phyloP scores from a whole-genome alignment of 768 basidiomycete species.

The Serendipita vermifera region DNA sequence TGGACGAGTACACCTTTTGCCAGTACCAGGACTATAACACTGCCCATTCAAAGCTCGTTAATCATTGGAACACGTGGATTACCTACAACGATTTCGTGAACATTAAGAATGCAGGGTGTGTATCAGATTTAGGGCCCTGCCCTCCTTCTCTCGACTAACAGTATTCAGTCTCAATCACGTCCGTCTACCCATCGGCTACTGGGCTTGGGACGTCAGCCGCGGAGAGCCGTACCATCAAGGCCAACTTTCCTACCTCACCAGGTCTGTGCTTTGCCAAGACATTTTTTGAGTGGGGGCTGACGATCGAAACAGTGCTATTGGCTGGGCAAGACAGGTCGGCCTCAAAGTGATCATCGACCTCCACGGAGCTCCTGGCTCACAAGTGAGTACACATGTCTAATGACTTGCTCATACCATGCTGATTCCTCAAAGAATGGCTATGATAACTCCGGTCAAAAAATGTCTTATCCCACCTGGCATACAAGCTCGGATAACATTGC shows the following conservation, averaged over 20 bases:
- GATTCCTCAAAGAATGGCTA: conserved; percentile 33
- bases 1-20: conserved; percentile 13
- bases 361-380: conserved; percentile 65
- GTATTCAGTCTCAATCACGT: conserved; percentile 59
- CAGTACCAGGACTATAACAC: background rate
- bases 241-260: conserved; percentile 17
- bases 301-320: conserved; percentile 28
- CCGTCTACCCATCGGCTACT: conserved; percentile 72
- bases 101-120: conserved; percentile 65
- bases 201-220: conserved; percentile 68
- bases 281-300: conserved; percentile 33
- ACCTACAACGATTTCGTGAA: conserved; percentile 64
- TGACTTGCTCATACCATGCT: conserved; percentile 7
- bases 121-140: background rate
- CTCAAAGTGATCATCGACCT: conserved; percentile 77
- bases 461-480: conserved; percentile 56
- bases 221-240: conserved; percentile 55
- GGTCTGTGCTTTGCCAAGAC: conserved; percentile 24
- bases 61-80: conserved; percentile 73
- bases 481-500: conserved; percentile 48
- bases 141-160: background rate
- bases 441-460: conserved; percentile 59
- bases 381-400: conserved; percentile 43
- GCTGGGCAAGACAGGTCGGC: conserved; percentile 55
- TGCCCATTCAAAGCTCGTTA: conserved; percentile 14